Conservation (phyloP, 208 protist species). For the Phytomonas francai region DNA sequence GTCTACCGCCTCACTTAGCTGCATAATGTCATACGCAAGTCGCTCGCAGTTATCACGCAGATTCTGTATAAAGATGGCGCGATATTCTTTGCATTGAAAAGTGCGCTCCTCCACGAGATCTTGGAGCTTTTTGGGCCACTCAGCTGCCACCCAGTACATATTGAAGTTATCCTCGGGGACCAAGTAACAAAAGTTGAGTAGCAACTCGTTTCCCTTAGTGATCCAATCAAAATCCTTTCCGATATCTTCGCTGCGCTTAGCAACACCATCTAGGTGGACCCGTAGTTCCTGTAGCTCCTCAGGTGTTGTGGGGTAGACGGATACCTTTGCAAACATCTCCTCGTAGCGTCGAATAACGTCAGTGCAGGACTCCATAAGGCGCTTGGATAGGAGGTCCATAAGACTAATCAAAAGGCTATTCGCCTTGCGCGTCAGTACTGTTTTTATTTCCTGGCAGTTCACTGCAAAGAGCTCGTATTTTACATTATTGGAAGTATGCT, state of each 20-base stretch:
- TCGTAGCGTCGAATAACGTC: slow-evolving; percentile 64
- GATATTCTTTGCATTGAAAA: slow-evolving; percentile 89
- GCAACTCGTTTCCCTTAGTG: slow-evolving; percentile 75
- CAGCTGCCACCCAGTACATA: slow-evolving; percentile 82
- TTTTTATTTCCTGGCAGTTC: slow-evolving; percentile 86
- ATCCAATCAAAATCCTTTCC: slow-evolving; percentile 58
- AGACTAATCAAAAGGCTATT: slow-evolving; percentile 56
- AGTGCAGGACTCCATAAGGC: slow-evolving; percentile 46
- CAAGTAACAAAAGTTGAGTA: slow-evolving; percentile 73
- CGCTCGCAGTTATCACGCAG: slow-evolving; percentile 84
- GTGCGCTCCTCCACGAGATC: slow-evolving; percentile 85
- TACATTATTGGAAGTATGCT: slow-evolving; percentile 82
- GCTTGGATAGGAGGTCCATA: slow-evolving; percentile 56
- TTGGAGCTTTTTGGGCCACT: slow-evolving; percentile 87
- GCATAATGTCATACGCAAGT: slow-evolving; percentile 74
- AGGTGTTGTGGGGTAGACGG: slow-evolving; percentile 74
- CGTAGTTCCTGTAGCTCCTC: slow-evolving; percentile 89
- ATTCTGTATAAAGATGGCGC: slow-evolving; percentile 82
- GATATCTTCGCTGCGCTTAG: slow-evolving; percentile 61
- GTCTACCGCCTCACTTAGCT: slow-evolving; percentile 76
- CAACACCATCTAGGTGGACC: slow-evolving; percentile 60
- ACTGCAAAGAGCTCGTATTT: slow-evolving; percentile 87
- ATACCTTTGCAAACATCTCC: slow-evolving; percentile 57
- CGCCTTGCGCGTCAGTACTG: slow-evolving; percentile 39
- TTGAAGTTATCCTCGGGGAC: slow-evolving; percentile 70